Evolutionary conservation across 1,139 yeast species (phyloP).

Genomic region (Hansenula sp.): DNA sequence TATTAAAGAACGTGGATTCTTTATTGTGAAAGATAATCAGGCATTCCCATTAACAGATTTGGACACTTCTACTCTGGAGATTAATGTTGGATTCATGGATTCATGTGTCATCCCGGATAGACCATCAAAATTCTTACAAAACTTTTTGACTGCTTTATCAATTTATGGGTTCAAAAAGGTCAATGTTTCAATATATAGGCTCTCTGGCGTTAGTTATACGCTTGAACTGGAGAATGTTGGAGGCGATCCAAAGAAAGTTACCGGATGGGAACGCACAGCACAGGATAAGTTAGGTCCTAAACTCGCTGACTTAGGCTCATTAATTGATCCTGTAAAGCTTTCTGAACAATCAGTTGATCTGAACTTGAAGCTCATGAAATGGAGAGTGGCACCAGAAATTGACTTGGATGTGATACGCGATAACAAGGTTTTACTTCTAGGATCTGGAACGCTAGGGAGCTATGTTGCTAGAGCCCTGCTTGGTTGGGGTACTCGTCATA

Average conservation of each 20-base stretch:
- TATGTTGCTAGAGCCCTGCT: conserved; percentile 80
- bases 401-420: conserved; percentile 60
- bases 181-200: conserved; percentile 36
- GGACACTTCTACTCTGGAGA: conserved; percentile 10
- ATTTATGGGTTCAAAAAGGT: conserved; percentile 34
- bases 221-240: conserved; percentile 13
- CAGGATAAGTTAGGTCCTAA: conserved; percentile 78
- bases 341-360: conserved; percentile 92
- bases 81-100: conserved; percentile 55
- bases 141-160: conserved; percentile 55
- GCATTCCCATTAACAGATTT: conserved; percentile 15
- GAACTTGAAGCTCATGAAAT: conserved; percentile 88
- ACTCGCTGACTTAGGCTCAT: conserved; percentile 72
- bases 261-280: conserved; percentile 89
- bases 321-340: conserved; percentile 74
- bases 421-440: conserved; percentile 72
- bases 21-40: conserved; percentile 17
- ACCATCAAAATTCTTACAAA: conserved; percentile 65
- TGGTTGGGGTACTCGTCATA: conserved; percentile 90
- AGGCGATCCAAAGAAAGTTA: conserved; percentile 31
- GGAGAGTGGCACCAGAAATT: conserved; percentile 88
- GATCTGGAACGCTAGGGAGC: conserved; percentile 95
- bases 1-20: conserved; percentile 16
- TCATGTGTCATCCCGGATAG: conserved; percentile 43
- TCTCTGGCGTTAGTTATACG: conserved; percentile 24